These are phyloP conservation scores for Fomes fomentarius DNA, from an alignment of 1,284 basidiomycete genomes.

Conservation along the genomic window DNA sequence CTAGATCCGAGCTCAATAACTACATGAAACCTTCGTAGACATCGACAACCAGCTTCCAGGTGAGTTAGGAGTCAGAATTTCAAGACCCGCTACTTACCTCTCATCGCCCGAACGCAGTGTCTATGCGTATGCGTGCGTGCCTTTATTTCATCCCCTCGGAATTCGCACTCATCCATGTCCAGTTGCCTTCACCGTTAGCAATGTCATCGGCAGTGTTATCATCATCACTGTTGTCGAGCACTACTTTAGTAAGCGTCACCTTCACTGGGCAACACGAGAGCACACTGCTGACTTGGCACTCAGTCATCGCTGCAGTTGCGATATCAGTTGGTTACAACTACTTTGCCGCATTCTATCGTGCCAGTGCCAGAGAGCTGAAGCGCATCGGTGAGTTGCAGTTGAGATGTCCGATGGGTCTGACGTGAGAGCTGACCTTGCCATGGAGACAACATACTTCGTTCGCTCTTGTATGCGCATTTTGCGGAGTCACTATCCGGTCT, in stretches of 20 bases:
- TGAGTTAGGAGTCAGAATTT: conserved; percentile 18
- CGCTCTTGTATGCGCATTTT: conserved; percentile 79
- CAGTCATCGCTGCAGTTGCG: conserved; percentile 54
- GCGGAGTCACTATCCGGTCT: conserved; percentile 80
- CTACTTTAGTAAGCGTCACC: conserved; percentile 59
- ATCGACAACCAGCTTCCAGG: conserved; percentile 65
- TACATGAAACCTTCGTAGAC: no score
- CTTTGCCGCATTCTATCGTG: conserved; percentile 64
- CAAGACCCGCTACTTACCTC: not conserved
- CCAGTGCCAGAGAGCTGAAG: conserved; percentile 74
- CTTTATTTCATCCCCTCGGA: not conserved
- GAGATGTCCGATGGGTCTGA: not conserved
- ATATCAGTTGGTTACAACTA: conserved; percentile 57
- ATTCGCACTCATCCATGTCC: not conserved
- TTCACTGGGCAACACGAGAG: not conserved
- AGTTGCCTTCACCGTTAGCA: conserved; percentile 55
- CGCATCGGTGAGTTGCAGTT: conserved; percentile 52
- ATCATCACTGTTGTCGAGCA: conserved; percentile 72
- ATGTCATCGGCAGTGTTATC: conserved; percentile 60
- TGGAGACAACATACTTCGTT: conserved; percentile 66
- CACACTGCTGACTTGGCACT: not conserved
- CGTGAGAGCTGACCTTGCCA: not conserved
- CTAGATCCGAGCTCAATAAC: no score
- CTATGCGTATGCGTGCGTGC: conserved; percentile 62
- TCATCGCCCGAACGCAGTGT: conserved; percentile 42